Base-by-base conservation (phyloP, 129 eudicot species). In the Tagetes erecta region DNA sequence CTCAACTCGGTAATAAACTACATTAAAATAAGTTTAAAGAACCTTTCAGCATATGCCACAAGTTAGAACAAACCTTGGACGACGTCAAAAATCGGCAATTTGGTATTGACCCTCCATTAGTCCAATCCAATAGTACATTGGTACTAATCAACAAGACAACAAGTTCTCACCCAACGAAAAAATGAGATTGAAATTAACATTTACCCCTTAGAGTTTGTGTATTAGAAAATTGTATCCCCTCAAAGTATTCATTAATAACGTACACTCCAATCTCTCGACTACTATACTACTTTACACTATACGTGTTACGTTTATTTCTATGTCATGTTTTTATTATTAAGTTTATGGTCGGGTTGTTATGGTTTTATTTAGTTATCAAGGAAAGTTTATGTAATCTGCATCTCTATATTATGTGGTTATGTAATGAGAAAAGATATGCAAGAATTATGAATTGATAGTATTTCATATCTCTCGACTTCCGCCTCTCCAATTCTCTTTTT, bases 71-170 rank as follows among this genome's bases (percentile, higher is more conserved):
- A 53, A 66, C 36, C 8, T 76, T 52, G 38, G 73, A 42, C 47
- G 58, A 8, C 67, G 80, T 76, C 73, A 76, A 40, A 40, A 12
- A 27, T 40, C 67, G 67, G 56, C 60, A 20, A 14, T 53, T 20
- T 2, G 34, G 14, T 41, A 52, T 64, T 75, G 79, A 64, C 72
- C 79, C 5, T 64, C 79, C 5, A 49, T 30, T 47, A 46, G 5
- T 33, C 40, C 1, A 20, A 20, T 20, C 27, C 27, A 20, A 20
- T 30, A 13, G 51, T 41, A 33, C 9, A 40, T 53, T 51, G 53
- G 66, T 66, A 31, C 64, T 51, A 66, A 66, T 66, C 73, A 40
- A 13, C 53, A 11, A 38, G 36, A 52, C 73, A 40, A 13, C 53
- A 11, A 38, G 36, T 71, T 52, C 45, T 52, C 41, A 30, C 53